A percentile compares a stretch with the other conserved stretches of the same genome.
These are phyloP conservation scores for Cystobasidium pallidum DNA, from an alignment of 1,284 basidiomycete species.

Conservation along the genomic window DNA sequence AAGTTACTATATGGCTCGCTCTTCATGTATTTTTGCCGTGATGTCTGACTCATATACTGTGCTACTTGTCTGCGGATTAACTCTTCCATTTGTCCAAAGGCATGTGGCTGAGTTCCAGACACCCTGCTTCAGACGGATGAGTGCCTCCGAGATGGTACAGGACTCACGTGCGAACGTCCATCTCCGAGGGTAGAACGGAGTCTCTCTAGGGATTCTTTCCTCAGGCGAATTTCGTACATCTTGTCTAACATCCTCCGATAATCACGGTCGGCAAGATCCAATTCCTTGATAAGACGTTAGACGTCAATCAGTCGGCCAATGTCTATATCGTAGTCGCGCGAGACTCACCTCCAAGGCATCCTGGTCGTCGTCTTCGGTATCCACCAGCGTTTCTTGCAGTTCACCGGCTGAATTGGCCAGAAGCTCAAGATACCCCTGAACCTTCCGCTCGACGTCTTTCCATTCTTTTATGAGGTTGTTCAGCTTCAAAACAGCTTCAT, in stretches of 20 bases:
- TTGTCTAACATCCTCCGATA: slow-evolving; percentile 35
- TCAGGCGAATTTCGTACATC: slow-evolving; percentile 21
- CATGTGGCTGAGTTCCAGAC: background rate
- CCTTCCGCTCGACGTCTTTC: slow-evolving; percentile 14
- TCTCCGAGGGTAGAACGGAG: slow-evolving; percentile 3
- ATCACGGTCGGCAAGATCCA: slow-evolving; percentile 25
- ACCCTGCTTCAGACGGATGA: background rate
- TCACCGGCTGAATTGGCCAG: slow-evolving; percentile 16
- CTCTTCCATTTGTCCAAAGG: background rate
- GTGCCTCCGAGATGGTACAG: background rate
- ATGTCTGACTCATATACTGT: background rate
- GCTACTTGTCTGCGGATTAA: background rate
- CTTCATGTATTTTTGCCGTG: slow-evolving; percentile 18
- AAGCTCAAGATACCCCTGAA: slow-evolving; percentile 4
- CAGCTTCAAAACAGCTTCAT: slow-evolving; percentile 16
- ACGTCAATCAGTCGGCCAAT: background rate
- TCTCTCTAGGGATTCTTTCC: slow-evolving; percentile 9
- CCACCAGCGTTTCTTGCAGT: slow-evolving; percentile 23
- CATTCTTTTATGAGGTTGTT: slow-evolving; percentile 26
- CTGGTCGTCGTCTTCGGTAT: slow-evolving; percentile 9
- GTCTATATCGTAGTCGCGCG: background rate
- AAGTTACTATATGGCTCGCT: slow-evolving; percentile 9
- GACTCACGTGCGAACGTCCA: slow-evolving; percentile 12
- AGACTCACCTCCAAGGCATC: background rate
- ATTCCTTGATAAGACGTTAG: slow-evolving; percentile 6